Conservation (phyloP, 768 basidiomycete genomes). For the Hygrophorus pudorinus region DNA sequence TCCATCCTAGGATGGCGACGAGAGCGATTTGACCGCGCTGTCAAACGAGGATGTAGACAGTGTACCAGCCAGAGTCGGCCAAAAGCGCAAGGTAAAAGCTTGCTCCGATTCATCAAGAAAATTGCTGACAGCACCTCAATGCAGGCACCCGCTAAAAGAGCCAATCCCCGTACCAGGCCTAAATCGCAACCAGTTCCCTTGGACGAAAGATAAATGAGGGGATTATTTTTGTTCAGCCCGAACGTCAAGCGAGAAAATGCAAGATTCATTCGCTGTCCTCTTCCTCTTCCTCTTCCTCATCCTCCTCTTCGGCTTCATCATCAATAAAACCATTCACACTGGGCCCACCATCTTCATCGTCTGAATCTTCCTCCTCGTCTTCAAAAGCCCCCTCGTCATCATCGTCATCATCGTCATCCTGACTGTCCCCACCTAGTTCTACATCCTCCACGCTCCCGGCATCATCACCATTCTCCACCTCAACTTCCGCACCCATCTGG, state of each 20-base stretch:
- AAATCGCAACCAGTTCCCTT: no score
- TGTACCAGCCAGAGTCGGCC: no score
- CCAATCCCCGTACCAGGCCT: no score
- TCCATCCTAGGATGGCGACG: not conserved
- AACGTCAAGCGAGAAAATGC: no score
- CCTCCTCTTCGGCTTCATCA: conserved; percentile 46
- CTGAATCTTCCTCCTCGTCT: conserved; percentile 31
- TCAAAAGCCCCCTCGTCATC: conserved; percentile 32
- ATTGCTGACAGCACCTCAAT: no score
- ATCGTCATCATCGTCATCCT: conserved; percentile 38
- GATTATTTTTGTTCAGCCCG: no score
- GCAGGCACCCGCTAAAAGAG: no score
- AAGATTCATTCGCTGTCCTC: conserved; percentile 8
- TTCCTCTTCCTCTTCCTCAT: conserved; percentile 10
- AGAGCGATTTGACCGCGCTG: conserved; percentile 1
- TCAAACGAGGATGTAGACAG: not conserved
- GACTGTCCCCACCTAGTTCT: conserved; percentile 58
- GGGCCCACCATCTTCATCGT: conserved; percentile 29
- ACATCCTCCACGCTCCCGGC: conserved; percentile 73
- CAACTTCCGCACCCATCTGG: conserved; percentile 48
- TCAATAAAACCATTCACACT: conserved; percentile 46
- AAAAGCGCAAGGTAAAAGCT: no score
- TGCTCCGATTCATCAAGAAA: no score
- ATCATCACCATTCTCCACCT: conserved; percentile 53
- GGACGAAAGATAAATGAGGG: no score